A percentile compares a stretch with the other conserved stretches of the same genome.
Conservation (phyloP, 352 stramenopile genomes). For the Globisporangium irregulare region DNA sequence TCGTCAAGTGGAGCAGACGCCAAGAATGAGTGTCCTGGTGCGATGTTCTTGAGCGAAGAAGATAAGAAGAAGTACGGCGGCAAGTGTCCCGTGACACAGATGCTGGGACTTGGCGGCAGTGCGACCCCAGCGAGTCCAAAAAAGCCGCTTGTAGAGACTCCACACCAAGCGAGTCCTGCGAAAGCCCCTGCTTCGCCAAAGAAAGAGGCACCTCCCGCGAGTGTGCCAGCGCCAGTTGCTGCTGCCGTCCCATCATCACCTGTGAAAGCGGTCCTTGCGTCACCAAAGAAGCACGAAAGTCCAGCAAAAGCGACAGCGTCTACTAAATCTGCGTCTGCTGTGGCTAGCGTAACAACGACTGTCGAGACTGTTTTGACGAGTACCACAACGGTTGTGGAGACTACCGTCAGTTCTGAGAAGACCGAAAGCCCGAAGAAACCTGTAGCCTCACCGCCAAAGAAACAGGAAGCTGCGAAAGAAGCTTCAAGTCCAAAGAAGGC, state of each 20-base stretch:
- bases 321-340: neutral
- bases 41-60: slow-evolving; percentile 25
- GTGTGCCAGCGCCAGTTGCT: neutral
- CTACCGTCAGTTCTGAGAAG: slow-evolving; percentile 11
- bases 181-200: slow-evolving; percentile 14
- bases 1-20: slow-evolving; percentile 16
- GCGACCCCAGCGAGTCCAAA: slow-evolving; percentile 9
- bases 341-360: neutral
- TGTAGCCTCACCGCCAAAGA: neutral
- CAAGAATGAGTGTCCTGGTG: slow-evolving; percentile 26
- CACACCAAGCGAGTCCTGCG: slow-evolving; percentile 3
- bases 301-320: slow-evolving; percentile 7
- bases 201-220: slow-evolving; percentile 3
- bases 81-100: slow-evolving; percentile 39
- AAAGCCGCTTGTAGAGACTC: slow-evolving; percentile 3
- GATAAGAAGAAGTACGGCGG: slow-evolving; percentile 36
- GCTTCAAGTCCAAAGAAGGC: slow-evolving; percentile 15
- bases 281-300: slow-evolving; percentile 25
- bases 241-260: neutral
- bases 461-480: slow-evolving; percentile 19
- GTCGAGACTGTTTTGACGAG: neutral
- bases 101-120: slow-evolving; percentile 19
- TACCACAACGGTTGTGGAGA: neutral
- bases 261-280: slow-evolving; percentile 18
- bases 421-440: slow-evolving; percentile 14